Evolutionary conservation across 2,329 filamentous ascomycete genomes (phyloP), one percentile per base, ranked within the genome.

Genomic region (Stemphylium lycopersici): DNA sequence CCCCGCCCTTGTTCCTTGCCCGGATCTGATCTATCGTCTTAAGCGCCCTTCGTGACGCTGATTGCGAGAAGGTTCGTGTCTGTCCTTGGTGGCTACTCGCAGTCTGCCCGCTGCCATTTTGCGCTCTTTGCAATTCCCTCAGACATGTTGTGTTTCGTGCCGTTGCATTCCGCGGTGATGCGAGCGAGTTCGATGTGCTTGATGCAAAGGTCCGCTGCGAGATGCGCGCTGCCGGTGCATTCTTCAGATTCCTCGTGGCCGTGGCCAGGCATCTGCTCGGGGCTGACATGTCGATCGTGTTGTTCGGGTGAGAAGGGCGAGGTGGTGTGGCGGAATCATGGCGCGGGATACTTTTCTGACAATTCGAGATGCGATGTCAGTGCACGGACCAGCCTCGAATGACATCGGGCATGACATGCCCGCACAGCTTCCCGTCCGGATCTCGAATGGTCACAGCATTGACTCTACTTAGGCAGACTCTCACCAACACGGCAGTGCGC

Each of bases 1-100:
- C 71, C 46, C 72, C 72, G 37, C 68, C 66, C 59, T 69, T 70
- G 41, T 75, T 74, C 45, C 72, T 62, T 20, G 72, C 68, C 31
- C 59, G 56, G 34, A 74, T 69, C 52, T 75, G 66, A 59, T 74
- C 66, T 40, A 75, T 72, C 6, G 72, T 75, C 66, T 69, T 74
- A 55, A 74, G 69, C 46, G 64, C 65, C 29, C 52, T 57, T 34
- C 69, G 64, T 26, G 66, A 52, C 29, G 66, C 39, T 4, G 72
- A 68, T 34, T 64, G 66, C 13, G 72, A 68, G 45, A 75, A 74
- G 2, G 47, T 34, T 13, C 69, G 63, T 42, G 44, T 42, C 42
- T 65, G 62, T 12, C 52, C 46, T 26, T 59, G 55, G 34, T 39
- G 43, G 50, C 39, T 45, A 31, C 48, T 36, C 39, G 38, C 32